Percentiles rank a stretch among this genome's conserved stretches.
Evolutionary conservation across 805 yeast genomes (phyloP).

Genomic region (Yarrowia bubula): DNA sequence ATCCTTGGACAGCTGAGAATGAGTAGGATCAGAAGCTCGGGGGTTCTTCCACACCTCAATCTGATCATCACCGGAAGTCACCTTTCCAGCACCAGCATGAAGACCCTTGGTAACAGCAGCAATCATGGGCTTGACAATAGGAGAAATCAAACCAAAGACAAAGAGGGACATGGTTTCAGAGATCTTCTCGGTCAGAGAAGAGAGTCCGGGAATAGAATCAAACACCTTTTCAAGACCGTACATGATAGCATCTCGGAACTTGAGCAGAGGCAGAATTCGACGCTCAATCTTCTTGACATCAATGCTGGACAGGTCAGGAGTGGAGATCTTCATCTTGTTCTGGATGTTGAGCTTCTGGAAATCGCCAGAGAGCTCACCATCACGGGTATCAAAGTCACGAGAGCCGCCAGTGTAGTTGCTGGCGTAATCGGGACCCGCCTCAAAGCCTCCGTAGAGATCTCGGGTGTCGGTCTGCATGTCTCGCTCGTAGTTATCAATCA

Average conservation of each 20-base stretch:
- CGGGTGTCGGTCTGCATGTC: constrained; percentile 17
- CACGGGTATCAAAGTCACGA: constrained; percentile 15
- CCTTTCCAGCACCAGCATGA: constrained; percentile 30
- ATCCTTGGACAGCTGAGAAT: constrained; percentile 33
- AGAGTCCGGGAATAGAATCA: constrained; percentile 32
- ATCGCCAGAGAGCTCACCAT: constrained; percentile 5
- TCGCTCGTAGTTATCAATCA: constrained; percentile 25
- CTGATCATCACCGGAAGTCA: constrained; percentile 32
- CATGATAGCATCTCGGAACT: constrained; percentile 28
- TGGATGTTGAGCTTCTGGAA: constrained; percentile 3
- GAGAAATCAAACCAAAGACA: constrained; percentile 33
- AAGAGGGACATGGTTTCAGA: constrained; percentile 32
- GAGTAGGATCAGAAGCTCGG: constrained; percentile 31
- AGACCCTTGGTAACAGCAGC: constrained; percentile 29
- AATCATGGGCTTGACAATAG: constrained; percentile 32
- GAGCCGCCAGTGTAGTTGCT: constrained; percentile 2
- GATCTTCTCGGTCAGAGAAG: constrained; percentile 31
- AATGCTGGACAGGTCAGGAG: constrained; percentile 9
- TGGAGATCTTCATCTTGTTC: constrained; percentile 13
- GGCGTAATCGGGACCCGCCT: constrained; percentile 23
- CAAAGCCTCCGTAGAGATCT: constrained; percentile 23
- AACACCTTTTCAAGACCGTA: constrained; percentile 29
- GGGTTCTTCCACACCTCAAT: constrained; percentile 34
- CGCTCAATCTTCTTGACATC: constrained; percentile 21
- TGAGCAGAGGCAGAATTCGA: constrained; percentile 23